Conservation (phyloP, 2,329 filamentous ascomycete genomes). For the Magnaporthiopsis incrustans region DNA sequence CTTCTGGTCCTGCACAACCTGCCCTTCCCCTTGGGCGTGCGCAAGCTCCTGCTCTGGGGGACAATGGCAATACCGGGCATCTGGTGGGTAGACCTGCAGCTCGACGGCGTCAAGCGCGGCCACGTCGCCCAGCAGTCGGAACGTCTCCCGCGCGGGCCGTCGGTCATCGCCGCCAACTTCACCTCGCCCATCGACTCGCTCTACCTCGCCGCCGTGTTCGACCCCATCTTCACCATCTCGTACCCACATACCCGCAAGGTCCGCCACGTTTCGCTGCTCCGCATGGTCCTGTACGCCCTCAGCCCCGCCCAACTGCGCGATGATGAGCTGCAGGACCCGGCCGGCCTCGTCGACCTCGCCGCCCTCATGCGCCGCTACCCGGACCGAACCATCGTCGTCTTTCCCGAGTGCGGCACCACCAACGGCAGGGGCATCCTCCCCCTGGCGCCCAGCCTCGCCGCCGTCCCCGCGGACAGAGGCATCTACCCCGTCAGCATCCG, state of each 20-base stretch:
- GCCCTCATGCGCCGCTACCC: slow-evolving; percentile 62
- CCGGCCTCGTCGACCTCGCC: slow-evolving; percentile 49
- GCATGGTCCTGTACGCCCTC: slow-evolving; percentile 68
- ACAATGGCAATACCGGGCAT: slow-evolving; percentile 84
- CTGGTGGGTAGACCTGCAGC: slow-evolving; percentile 98
- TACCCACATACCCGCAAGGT: slow-evolving; percentile 70
- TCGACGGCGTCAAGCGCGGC: slow-evolving; percentile 92
- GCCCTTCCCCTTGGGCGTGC: slow-evolving; percentile 52
- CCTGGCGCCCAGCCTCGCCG: slow-evolving; percentile 68
- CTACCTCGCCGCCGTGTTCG: slow-evolving; percentile 92
- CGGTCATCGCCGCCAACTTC: slow-evolving; percentile 82
- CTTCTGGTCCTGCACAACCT: slow-evolving; percentile 79
- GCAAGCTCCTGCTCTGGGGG: slow-evolving; percentile 82
- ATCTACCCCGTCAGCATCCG: slow-evolving; percentile 88
- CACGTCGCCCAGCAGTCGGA: slow-evolving; percentile 66
- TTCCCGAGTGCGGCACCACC: slow-evolving; percentile 89
- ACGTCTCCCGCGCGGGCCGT: slow-evolving; percentile 69
- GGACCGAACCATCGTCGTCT: slow-evolving; percentile 70
- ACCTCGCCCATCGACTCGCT: slow-evolving; percentile 89
- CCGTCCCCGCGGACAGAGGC: slow-evolving; percentile 56
- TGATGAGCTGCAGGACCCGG: slow-evolving; percentile 30
- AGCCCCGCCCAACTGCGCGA: slow-evolving; percentile 43
- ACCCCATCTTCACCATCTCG: slow-evolving; percentile 84
- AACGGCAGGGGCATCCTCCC: slow-evolving; percentile 88
- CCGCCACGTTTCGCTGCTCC: slow-evolving; percentile 65